A percentile compares a stretch with the other conserved stretches of the same genome.
Conservation (phyloP, 2,329 filamentous ascomycete genomes). For the Ophiostoma populinum region DNA sequence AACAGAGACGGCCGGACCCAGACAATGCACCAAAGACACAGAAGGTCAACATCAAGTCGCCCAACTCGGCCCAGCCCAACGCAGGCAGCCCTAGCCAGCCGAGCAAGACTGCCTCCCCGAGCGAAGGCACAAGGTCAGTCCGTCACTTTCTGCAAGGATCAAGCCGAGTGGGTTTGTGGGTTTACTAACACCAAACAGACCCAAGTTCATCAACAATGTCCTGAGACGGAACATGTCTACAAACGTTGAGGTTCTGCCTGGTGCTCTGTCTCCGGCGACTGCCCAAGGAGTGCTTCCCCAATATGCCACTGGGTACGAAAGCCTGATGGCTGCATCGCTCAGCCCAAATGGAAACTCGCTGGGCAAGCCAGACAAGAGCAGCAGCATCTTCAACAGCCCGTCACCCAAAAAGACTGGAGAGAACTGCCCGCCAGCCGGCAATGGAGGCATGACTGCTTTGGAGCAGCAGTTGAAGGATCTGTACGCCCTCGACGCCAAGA, state of each 20-base stretch:
- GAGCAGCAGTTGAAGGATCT: conserved; percentile 15
- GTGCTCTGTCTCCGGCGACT: conserved; percentile 32
- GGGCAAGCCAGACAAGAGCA: conserved; percentile 10
- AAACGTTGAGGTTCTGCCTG: conserved; percentile 18
- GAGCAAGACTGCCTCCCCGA: background rate
- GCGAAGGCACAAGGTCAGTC: conserved; percentile 5
- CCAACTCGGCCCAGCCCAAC: background rate
- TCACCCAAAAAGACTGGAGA: conserved; percentile 22
- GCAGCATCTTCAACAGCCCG: conserved; percentile 9
- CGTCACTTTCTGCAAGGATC: background rate
- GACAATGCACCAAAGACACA: background rate
- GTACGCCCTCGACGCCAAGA: conserved; percentile 7
- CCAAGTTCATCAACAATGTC: conserved; percentile 30
- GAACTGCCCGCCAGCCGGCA: conserved; percentile 23
- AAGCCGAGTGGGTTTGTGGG: too few species aligned
- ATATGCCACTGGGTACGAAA: conserved; percentile 10
- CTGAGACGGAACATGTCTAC: conserved; percentile 29
- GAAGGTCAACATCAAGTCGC: background rate
- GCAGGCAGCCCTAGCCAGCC: background rate
- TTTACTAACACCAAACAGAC: conserved; percentile 13
- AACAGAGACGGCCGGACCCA: conserved; percentile 4
- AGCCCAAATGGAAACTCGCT: conserved; percentile 9
- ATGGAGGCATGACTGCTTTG: conserved; percentile 14
- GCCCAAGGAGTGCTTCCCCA: conserved; percentile 29
- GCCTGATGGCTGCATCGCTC: conserved; percentile 8